phyloP scores from a whole-genome alignment of 140 eudicot species.

The Stevia rebaudiana region DNA sequence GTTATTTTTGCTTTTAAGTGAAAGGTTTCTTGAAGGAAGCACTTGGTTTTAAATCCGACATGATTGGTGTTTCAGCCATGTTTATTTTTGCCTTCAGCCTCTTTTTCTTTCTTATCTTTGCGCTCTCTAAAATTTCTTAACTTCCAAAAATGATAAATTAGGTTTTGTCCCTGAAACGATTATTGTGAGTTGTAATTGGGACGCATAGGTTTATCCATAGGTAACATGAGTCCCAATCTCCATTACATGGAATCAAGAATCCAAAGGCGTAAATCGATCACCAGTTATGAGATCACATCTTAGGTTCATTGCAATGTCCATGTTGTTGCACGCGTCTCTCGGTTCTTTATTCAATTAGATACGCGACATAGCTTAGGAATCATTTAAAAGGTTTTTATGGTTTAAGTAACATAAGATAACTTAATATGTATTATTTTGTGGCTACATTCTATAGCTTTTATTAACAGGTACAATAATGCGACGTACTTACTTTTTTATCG shows the following conservation, averaged over 20 bases:
- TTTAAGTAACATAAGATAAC: not conserved
- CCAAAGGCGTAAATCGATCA: not conserved
- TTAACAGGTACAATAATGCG: too few species aligned
- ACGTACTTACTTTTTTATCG: slow-evolving; percentile 33
- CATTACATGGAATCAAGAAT: not conserved
- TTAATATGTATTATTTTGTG: not conserved
- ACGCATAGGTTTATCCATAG: slow-evolving; percentile 16
- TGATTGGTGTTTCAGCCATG: slow-evolving; percentile 51
- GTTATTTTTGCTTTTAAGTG: too few species aligned
- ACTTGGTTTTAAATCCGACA: slow-evolving; percentile 46
- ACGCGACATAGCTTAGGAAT: not conserved
- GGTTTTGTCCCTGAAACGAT: slow-evolving; percentile 10
- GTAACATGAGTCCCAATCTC: not conserved
- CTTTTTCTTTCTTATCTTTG: slow-evolving; percentile 59
- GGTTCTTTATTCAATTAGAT: not conserved
- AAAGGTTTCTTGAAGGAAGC: slow-evolving; percentile 42
- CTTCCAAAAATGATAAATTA: slow-evolving; percentile 64
- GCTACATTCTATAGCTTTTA: slow-evolving; percentile 2
- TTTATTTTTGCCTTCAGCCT: slow-evolving; percentile 47
- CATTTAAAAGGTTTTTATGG: not conserved
- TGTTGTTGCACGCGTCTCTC: not conserved
- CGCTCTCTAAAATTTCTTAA: slow-evolving; percentile 67
- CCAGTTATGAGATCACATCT: not conserved
- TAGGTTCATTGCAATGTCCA: slow-evolving; percentile 1
- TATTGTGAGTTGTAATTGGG: not conserved